Base-by-base conservation (phyloP, 148 eudicot genomes). In the Rhododendron henanense region DNA sequence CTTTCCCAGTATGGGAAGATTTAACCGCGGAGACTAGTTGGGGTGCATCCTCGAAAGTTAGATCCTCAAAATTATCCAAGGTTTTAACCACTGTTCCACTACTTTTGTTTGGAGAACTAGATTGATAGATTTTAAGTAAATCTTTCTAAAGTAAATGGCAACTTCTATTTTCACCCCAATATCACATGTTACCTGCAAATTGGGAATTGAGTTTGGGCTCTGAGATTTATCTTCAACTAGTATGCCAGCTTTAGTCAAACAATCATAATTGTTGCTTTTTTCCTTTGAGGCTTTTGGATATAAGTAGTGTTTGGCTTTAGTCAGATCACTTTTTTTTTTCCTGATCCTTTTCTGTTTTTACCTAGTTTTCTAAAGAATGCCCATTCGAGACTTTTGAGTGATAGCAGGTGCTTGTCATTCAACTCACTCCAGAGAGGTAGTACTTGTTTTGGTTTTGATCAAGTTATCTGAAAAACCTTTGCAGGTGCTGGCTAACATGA, bases 401-500 rank as follows among this genome's bases (percentile, higher is more conserved):
- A 39, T 48, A 19, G 13, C 15, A 44, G 39, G 25, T 35, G 6
- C 37, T 85, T 67, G 5, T 81, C 37, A 35, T 35, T 79, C 15
- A 0, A 55, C 23, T 80, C 47, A 65, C 79, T 85, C 18, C 33
- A 18, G 67, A 50, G 79, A 13, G 53, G 53, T 16, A 45, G 13
- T 28, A 2, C 39, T 21, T 76, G 69, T 53, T 41, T 18, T 37
- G 15, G 45, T 18, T 61, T 79, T 65, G 37, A 67, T 83, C 77
- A 15, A 69, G 16, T 55, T 18, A 25, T 41, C 25, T 78, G 81
- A 59, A 4, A 85, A 16, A 21, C 67, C 15, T 85, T 74, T 48
- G 75, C 94, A 96, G 99, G 99, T 95, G 91, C 88, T 96, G 89
- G 93, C 87, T 76, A 95, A 95, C 88, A 94, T 96, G 91, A 88